Base-by-base conservation (phyloP, 1,284 basidiomycete species). In the Waitea zeae region DNA sequence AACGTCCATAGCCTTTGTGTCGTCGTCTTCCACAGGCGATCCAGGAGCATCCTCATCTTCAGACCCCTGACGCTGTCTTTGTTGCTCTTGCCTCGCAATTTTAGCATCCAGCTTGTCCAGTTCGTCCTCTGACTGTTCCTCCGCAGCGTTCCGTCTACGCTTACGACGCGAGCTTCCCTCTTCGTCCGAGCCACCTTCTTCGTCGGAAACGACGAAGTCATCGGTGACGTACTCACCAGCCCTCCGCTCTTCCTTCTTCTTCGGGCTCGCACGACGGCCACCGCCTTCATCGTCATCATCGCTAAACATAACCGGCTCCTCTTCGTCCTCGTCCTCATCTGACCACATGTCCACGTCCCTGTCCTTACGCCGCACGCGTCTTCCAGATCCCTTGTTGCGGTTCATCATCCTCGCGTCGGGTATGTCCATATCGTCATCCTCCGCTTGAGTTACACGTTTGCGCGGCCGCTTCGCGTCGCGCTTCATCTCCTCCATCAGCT, bases 161-260 rank as follows among this genome's bases (percentile, higher is more conserved):
- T 56, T 59, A 42, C 54, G 58, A 11, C 48, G 45, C 19, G 44
- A 47, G 30, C 41, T 38, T 19, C 42, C 42, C 29, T 49, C 57
- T 2, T 48, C 56, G 15, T 56, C 58, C 27, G 52, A 58, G 11
- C 54, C 58, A 4, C 47, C 49, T 4, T 79, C 78, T 15, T 77
- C 76, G 24, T 79, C 76, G 5, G 71, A 72, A 5, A 86, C 82
- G 26, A 86, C 61, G 46, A 87, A 84, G 45, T 81, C 82, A 47
- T 87, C 82, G 37, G 77, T 71, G 48, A 81, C 73, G 46, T 87
- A 86, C 31, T 83, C 79, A 29, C 71, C 54, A 15, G 53, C 51
- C 32, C 60, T 52, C 38, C 59, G 54, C 53, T 66, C 44, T 44
- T 53, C 47, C 58, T 67, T 40, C 53, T 41, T 42, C 65, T 30